Evolutionary conservation across 2,329 filamentous ascomycete species (phyloP), one percentile per base, ranked within the genome.

Genomic region (Pseudogymnoascus sp.): DNA sequence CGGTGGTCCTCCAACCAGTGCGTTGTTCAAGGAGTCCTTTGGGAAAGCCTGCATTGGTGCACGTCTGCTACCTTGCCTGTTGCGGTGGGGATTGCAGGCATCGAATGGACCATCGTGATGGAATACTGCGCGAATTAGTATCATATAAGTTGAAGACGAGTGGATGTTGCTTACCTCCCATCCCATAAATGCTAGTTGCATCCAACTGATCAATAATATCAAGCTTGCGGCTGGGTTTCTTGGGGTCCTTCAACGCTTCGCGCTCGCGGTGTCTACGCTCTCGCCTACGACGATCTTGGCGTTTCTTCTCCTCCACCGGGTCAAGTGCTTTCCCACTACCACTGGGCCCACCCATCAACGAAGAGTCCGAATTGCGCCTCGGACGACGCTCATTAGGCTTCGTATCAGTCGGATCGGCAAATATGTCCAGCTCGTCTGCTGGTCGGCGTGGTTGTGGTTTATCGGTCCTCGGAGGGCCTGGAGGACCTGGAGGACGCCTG

Each of bases 61-160:
- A 63, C 90, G 87, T 66, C 88, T 86, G 72, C 89, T 87, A 71
- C 88, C 90, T 73, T 90, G 90, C 65, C 90, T 87, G 76, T 98
- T 99, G 68, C 95, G 90, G 75, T 96, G 90, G 4, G 95, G 92
- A 75, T 96, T 96, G 75, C 95, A 90, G 19, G 95, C 95, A 76
- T 99, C 95, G 72, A 97, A 99, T 4, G 95, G 95, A 0, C 95
- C 95, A 72, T 98, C 95, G 73, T 99, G 95, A 72, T 99, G 95
- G 77, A 98, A 96, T 69, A 96, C 92, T 96, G 71, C n/a, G 19
- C 34, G 37, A 36, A 4, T 65, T 6, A 64, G 66, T 61, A 63
- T 28, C 25, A 3, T 19, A 25, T 5, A 21, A 51, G 19, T 23
- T 34, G 66, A 31, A 19, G 25, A 14, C 2, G 4, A 23, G 19